Evolutionary conservation across 2,329 filamentous ascomycete species (phyloP), one percentile per base, ranked within the genome.

Genomic region (Scedosporium apiospermum): DNA sequence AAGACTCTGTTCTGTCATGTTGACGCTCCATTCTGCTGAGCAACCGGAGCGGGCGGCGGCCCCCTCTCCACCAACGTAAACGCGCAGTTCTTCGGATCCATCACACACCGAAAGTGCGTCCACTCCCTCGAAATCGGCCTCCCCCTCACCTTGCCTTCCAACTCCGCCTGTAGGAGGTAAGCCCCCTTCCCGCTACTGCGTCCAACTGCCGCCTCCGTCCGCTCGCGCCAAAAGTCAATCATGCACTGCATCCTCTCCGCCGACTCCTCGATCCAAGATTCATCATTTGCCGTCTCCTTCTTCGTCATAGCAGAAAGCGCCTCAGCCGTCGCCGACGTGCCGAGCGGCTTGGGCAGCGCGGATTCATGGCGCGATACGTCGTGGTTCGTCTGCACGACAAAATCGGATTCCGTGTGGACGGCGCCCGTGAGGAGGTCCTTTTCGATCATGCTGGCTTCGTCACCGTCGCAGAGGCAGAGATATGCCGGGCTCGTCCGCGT

Each of bases 11-110:
- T 30, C 27, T 30, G 27, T 30, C 27, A 30, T 30, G 27, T 30
- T 30, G 27, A 30, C 27, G 1, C 3, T 30, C 27, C 27, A 4
- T 9, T 16, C 49, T 53, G 49, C 18, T 58, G 27, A 23, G 10
- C 57, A n/a, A 4, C 9, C 12, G 57, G 57, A 6, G 18, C 7
- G 1, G 57, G 27, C 14, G 34, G 27, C 6, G 57, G 57, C 2
- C 57, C 57, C 34, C 57, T 58, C 30, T 58, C 57, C 6, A 58
- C n/a, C 34, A 58, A 18, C 6, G 80, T 70, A 0, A 78, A 71
- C 44, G 74, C 74, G 9, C 78, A 78, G 0, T 73, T 76, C 64
- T 76, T 73, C 0, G 80, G 79, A 55, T 82, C 80, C 67, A 78
- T 80, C 10, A 80, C 75, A 6, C 71, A 68, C 0, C 70, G 70